phyloP scores from a whole-genome alignment of 805 yeast genomes.

The Candida pseudoglaebosa region DNA sequence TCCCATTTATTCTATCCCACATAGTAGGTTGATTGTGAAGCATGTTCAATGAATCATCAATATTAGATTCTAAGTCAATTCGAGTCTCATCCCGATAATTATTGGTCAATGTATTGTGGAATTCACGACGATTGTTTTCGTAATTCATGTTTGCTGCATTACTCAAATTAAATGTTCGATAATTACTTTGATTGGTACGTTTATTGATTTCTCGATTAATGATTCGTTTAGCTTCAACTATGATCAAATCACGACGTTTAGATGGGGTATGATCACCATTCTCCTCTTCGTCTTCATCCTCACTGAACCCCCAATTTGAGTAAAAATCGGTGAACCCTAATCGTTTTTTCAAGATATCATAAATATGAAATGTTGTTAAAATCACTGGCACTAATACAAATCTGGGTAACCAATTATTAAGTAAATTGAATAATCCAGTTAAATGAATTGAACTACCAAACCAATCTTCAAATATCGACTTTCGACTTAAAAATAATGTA shows the following conservation, averaged over 20 bases:
- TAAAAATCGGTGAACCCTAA: conserved; percentile 36
- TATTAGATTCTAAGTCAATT: conserved; percentile 17
- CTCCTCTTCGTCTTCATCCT: conserved; percentile 23
- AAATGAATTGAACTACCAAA: conserved; percentile 72
- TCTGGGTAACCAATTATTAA: conserved; percentile 75
- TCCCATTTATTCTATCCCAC: conserved; percentile 26
- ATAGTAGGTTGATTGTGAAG: conserved; percentile 9
- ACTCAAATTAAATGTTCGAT: conserved; percentile 26
- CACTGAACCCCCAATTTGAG: conserved; percentile 37
- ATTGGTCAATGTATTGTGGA: conserved; percentile 17
- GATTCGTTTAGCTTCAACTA: conserved; percentile 41
- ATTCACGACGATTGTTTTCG: conserved; percentile 22
- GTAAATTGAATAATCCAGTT: conserved; percentile 66
- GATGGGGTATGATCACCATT: conserved; percentile 15
- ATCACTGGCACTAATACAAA: conserved; percentile 66
- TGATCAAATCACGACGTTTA: conserved; percentile 32
- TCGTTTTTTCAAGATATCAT: conserved; percentile 51
- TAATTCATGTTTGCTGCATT: conserved; percentile 19
- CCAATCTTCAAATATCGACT: conserved; percentile 63
- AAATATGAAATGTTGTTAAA: conserved; percentile 61
- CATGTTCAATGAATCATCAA: conserved; percentile 7
- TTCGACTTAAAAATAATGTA: conserved; percentile 53
- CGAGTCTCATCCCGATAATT: conserved; percentile 14
- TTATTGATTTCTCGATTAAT: conserved; percentile 30
- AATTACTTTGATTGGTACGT: conserved; percentile 17